phyloP scores from a whole-genome alignment of 306 rosid species.

The Rubus idaeus region DNA sequence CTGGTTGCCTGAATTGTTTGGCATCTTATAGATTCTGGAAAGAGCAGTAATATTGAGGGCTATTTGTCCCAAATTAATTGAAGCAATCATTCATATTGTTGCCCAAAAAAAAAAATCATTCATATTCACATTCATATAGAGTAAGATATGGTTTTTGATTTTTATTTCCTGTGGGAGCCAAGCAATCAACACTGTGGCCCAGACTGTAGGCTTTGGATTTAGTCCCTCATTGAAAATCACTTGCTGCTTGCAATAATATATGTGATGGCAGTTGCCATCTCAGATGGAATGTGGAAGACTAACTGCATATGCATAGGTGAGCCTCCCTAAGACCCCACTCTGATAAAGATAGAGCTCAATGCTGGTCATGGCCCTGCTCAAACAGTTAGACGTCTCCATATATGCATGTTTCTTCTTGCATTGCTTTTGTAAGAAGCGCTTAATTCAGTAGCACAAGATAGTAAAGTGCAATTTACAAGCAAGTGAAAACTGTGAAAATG shows the following conservation, averaged over 20 bases:
- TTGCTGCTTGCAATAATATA: background rate
- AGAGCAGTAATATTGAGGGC: conserved; percentile 48
- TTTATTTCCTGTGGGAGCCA: background rate
- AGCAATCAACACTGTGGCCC: background rate
- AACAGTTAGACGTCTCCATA: background rate
- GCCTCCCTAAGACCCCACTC: conserved; percentile 18
- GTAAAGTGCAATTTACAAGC: background rate
- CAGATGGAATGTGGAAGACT: conserved; percentile 11
- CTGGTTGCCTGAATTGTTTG: conserved; percentile 43
- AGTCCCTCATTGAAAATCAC: background rate
- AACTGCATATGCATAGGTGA: conserved; percentile 5
- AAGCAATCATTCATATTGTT: conserved; percentile 27
- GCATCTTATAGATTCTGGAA: conserved; percentile 44
- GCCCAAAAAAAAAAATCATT: too few relatives aligned
- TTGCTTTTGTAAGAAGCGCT: background rate
- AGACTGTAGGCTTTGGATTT: background rate
- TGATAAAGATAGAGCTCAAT: conserved; percentile 3
- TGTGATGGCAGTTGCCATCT: conserved; percentile 13
- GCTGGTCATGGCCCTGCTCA: conserved; percentile 11
- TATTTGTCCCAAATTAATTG: conserved; percentile 45
- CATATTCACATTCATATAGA: conserved; percentile 15
- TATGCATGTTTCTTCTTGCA: background rate
- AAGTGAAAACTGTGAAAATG: background rate
- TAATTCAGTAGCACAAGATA: background rate
- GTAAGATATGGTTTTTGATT: conserved; percentile 16